Conservation (phyloP, 257 asterid species). For the Jasminum sambac region DNA sequence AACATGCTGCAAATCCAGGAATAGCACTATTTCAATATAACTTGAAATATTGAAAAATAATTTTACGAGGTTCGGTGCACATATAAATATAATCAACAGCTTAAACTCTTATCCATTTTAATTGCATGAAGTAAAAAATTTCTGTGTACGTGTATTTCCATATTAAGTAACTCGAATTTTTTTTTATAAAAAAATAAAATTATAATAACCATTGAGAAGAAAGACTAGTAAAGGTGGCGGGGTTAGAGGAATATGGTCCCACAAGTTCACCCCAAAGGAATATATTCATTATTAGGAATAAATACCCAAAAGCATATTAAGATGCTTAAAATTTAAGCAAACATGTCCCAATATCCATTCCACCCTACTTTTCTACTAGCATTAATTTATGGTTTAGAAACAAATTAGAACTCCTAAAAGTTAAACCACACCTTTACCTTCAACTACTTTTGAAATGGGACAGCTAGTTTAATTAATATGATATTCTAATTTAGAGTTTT, state of each 20-base stretch:
- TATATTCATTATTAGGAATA: conserved; percentile 65
- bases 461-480: conserved; percentile 24
- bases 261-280: conserved; percentile 48
- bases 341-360: conserved; percentile 38
- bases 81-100: neutral
- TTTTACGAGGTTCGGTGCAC: neutral
- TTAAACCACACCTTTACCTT: conserved; percentile 40
- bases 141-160: neutral
- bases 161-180: neutral
- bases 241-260: conserved; percentile 36
- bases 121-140: neutral
- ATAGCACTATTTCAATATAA: neutral
- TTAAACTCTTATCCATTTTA: neutral
- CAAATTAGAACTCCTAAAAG: conserved; percentile 38
- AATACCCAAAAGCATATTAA: conserved; percentile 52
- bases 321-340: conserved; percentile 81
- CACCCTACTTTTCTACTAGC: conserved; percentile 32
- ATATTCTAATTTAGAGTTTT: neutral
- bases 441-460: conserved; percentile 44
- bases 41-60: neutral
- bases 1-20: neutral
- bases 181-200: conserved; percentile 7
- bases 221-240: neutral
- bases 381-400: conserved; percentile 37
- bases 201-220: conserved; percentile 14